Evolutionary conservation across 2,329 filamentous ascomycete species (phyloP).

Genomic region (Colletotrichum sp.): DNA sequence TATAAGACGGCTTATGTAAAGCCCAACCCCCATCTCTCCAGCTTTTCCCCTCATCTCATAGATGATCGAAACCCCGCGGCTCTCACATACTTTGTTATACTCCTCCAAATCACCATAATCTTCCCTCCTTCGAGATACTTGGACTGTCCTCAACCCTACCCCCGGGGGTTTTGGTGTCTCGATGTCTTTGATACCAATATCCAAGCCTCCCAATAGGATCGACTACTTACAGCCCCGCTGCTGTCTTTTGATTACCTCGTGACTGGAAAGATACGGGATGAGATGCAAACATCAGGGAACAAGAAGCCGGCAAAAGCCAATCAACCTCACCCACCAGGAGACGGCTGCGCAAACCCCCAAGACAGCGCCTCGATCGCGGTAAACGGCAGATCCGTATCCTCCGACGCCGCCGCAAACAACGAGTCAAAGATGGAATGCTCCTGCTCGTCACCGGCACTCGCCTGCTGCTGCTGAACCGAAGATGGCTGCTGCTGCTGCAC

Average conservation of each 20-base stretch:
- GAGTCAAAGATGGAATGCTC: constrained; percentile 7
- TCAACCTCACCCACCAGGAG: not conserved
- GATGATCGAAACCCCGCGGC: too few relatives aligned
- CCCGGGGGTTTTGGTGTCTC: not conserved
- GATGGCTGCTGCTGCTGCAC: not conserved
- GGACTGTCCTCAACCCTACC: not conserved
- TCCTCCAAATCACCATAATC: too few relatives aligned
- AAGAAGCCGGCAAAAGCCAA: not conserved
- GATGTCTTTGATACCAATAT: too few relatives aligned
- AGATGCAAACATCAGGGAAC: not conserved
- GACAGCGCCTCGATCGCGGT: constrained; percentile 9
- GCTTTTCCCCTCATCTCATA: too few relatives aligned
- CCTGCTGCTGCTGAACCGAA: not conserved
- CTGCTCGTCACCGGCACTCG: not conserved
- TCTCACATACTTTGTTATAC: too few relatives aligned
- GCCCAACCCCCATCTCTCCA: too few relatives aligned
- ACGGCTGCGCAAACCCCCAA: constrained; percentile 18
- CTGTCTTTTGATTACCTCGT: too few relatives aligned
- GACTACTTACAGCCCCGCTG: too few relatives aligned
- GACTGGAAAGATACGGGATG: too few relatives aligned
- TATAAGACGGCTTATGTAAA: not conserved
- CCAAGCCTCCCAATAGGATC: too few relatives aligned
- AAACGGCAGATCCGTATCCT: not conserved
- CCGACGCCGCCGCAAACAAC: not conserved
- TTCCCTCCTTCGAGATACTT: too few relatives aligned